Evolutionary conservation across 2,329 filamentous ascomycete genomes (phyloP).

Genomic region (Sporothrix pseudoabietina): DNA sequence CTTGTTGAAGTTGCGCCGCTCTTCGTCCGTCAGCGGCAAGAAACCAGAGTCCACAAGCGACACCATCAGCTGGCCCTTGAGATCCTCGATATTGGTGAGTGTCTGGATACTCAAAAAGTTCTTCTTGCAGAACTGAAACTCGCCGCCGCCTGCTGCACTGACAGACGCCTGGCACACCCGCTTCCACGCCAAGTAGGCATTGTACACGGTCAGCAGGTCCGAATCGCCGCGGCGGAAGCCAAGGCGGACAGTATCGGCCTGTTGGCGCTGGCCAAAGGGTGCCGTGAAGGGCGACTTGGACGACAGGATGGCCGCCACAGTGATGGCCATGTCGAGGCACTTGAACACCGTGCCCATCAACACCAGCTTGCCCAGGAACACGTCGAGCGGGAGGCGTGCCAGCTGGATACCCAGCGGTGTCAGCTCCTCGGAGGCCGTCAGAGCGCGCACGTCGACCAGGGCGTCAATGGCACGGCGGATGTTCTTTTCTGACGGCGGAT

Average conservation of each 20-base stretch:
- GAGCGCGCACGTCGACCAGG: slow-evolving; percentile 85
- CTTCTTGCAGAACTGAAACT: slow-evolving; percentile 90
- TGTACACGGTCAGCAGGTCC: slow-evolving; percentile 89
- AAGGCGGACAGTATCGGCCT: slow-evolving; percentile 77
- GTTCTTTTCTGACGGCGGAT: slow-evolving; percentile 88
- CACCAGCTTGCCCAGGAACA: slow-evolving; percentile 92
- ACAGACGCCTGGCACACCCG: slow-evolving; percentile 70
- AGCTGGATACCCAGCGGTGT: slow-evolving; percentile 85
- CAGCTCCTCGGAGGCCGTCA: slow-evolving; percentile 78
- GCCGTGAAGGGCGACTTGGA: slow-evolving; percentile 93
- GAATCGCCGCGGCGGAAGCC: slow-evolving; percentile 85
- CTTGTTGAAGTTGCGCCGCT: slow-evolving; percentile 68
- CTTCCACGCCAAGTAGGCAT: slow-evolving; percentile 89
- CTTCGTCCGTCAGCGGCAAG: slow-evolving; percentile 71
- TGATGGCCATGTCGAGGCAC: slow-evolving; percentile 88
- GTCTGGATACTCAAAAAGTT: slow-evolving; percentile 92
- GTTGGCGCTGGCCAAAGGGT: slow-evolving; percentile 78
- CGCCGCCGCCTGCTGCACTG: slow-evolving; percentile 59
- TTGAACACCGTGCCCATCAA: slow-evolving; percentile 83
- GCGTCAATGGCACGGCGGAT: slow-evolving; percentile 91
- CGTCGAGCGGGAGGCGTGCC: slow-evolving; percentile 85
- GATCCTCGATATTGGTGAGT: slow-evolving; percentile 87
- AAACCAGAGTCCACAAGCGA: slow-evolving; percentile 86
- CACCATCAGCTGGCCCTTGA: slow-evolving; percentile 87
- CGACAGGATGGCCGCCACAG: slow-evolving; percentile 87